phyloP scores from a whole-genome alignment of 192 early-diverging fungal genomes.

The Backusella tuberculispora region DNA sequence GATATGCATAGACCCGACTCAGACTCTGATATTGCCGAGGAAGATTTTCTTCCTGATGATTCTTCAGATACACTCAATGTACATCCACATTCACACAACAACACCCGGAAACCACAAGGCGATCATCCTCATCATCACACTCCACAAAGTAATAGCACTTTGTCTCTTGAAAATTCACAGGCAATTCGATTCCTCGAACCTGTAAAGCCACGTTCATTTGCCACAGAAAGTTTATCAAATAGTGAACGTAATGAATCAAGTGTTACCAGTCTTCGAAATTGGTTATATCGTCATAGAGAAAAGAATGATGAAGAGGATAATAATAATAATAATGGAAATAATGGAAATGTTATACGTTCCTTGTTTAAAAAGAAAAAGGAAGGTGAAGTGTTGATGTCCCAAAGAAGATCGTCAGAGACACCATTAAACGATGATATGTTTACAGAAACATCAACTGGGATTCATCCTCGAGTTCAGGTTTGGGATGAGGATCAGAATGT shows the following conservation, averaged over 20 bases:
- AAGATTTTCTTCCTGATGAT: conserved; percentile 13
- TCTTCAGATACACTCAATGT: not conserved
- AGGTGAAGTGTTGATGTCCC: not conserved
- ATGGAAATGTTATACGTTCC: not conserved
- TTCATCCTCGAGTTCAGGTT: conserved; percentile 25
- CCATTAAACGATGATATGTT: not conserved
- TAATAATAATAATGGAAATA: not conserved
- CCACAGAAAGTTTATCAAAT: not conserved
- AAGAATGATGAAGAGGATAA: not conserved
- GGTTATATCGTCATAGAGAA: not conserved
- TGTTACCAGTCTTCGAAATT: conserved; percentile 11
- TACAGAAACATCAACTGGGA: not conserved
- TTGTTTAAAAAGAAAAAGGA: conserved; percentile 6
- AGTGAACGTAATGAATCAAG: conserved; percentile 25
- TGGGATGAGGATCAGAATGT: conserved; percentile 31
- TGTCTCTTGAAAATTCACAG: conserved; percentile 26
- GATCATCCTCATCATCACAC: not conserved
- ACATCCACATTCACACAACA: not conserved
- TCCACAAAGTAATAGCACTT: conserved; percentile 6
- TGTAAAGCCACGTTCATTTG: conserved; percentile 31
- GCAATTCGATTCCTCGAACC: conserved; percentile 42
- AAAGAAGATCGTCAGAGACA: not conserved
- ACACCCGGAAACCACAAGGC: not conserved
- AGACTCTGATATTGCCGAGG: conserved; percentile 16
- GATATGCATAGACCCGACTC: conserved; percentile 8